Conservation (phyloP, 2,329 filamentous ascomycete species). For the Aspergillus fructus region DNA sequence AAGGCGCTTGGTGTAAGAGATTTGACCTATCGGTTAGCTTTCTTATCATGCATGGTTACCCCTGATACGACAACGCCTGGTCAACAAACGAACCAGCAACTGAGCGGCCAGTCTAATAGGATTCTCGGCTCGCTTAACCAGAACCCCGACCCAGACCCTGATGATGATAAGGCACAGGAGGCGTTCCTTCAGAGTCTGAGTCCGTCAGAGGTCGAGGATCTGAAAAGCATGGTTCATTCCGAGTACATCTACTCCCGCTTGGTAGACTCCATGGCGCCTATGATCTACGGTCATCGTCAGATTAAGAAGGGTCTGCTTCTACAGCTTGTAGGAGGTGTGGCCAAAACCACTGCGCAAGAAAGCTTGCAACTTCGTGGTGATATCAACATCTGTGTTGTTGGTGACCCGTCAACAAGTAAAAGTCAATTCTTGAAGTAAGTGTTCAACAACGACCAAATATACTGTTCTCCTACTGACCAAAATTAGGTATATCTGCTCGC, state of each 20-base stretch:
- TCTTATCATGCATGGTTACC: conserved; percentile 93
- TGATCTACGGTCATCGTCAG: conserved; percentile 95
- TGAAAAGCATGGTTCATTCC: conserved; percentile 89
- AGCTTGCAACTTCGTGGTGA: conserved; percentile 95
- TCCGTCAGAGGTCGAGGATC: conserved; percentile 81
- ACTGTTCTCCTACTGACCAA: neutral
- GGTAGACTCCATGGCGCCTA: conserved; percentile 91
- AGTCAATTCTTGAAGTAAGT: conserved; percentile 86
- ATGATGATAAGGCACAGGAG: conserved; percentile 82
- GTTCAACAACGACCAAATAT: too few relatives aligned
- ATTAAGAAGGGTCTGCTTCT: conserved; percentile 96
- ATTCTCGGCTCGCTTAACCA: conserved; percentile 83
- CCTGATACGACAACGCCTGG: conserved; percentile 82
- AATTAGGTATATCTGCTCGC: conserved; percentile 79
- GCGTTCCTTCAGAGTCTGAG: conserved; percentile 85
- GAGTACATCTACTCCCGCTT: conserved; percentile 92
- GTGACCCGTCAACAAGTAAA: conserved; percentile 94
- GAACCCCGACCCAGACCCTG: conserved; percentile 65
- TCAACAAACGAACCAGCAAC: conserved; percentile 66
- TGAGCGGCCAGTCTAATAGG: conserved; percentile 74
- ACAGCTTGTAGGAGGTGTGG: conserved; percentile 93
- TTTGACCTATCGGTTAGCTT: conserved; percentile 92
- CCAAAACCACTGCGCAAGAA: conserved; percentile 79
- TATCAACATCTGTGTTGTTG: conserved; percentile 98
- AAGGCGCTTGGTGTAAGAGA: conserved; percentile 93